A percentile compares a stretch with the other conserved stretches of the same genome.
Conservation (phyloP, 148 eudicot genomes). For the Rhododendron ferrugineum region DNA sequence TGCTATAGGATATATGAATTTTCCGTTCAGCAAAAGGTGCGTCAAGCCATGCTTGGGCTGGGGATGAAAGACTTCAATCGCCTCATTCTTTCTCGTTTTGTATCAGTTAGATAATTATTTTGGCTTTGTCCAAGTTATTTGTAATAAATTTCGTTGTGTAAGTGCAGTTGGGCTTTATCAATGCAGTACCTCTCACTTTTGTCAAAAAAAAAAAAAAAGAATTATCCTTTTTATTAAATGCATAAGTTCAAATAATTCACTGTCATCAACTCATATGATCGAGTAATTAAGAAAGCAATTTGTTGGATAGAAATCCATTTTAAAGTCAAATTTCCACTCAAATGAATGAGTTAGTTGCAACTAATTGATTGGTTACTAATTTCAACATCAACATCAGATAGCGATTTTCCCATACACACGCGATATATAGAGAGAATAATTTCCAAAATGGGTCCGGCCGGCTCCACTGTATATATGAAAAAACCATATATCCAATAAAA, state of each 20-base stretch:
- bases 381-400: not conserved
- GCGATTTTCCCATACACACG: not conserved
- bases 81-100: too few relatives aligned
- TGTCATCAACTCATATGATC: not conserved
- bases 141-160: too few relatives aligned
- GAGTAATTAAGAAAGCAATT: not conserved
- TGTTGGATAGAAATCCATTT: not conserved
- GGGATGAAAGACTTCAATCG: too few relatives aligned
- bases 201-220: too few relatives aligned
- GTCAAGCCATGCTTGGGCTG: too few relatives aligned
- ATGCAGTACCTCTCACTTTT: too few relatives aligned
- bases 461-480: not conserved
- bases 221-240: not conserved
- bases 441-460: not conserved
- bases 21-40: too few relatives aligned
- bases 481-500: not conserved
- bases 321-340: not conserved
- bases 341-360: not conserved
- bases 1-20: too few relatives aligned
- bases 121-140: too few relatives aligned
- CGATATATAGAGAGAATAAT: not conserved
- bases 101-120: too few relatives aligned
- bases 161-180: too few relatives aligned
- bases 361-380: not conserved
- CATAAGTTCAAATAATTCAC: not conserved